Percentiles rank a stretch among this genome's conserved stretches.
phyloP scores from a whole-genome alignment of 768 basidiomycete species.

The Chalciporus sphaerocephalus region DNA sequence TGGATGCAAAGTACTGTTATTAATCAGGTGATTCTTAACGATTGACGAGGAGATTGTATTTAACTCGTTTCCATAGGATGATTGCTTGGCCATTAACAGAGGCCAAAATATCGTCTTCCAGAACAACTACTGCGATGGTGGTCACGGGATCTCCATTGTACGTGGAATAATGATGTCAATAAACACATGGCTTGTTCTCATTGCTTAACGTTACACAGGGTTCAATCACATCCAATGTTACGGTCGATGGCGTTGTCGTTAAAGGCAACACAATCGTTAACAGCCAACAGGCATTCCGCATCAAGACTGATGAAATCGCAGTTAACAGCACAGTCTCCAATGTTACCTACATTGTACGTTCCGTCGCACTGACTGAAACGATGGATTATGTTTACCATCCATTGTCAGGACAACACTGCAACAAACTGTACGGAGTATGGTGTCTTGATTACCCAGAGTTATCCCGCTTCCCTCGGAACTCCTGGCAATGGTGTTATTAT shows the following conservation, averaged over 20 bases:
- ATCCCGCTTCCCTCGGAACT: constrained; percentile 47
- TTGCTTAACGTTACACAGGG: constrained; percentile 39
- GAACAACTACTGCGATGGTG: constrained; percentile 50
- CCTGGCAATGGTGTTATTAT: constrained; percentile 56
- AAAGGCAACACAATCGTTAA: constrained; percentile 50
- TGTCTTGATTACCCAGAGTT: constrained; percentile 60
- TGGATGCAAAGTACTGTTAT: constrained; percentile 12
- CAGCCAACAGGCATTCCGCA: constrained; percentile 55
- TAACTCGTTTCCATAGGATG: constrained; percentile 40
- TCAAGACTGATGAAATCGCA: constrained; percentile 51
- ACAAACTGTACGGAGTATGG: constrained; percentile 48
- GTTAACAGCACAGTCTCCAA: constrained; percentile 45
- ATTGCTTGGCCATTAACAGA: constrained; percentile 54
- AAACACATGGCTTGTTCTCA: not conserved
- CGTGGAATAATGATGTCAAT: not conserved
- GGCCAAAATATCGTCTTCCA: constrained; percentile 45
- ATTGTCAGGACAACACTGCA: constrained; percentile 48
- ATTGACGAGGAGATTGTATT: not conserved
- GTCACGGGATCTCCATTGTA: constrained; percentile 62
- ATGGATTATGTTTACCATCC: not conserved
- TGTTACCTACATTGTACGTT: constrained; percentile 45
- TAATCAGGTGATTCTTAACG: constrained; percentile 20
- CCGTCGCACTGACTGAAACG: not conserved
- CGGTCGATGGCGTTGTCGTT: constrained; percentile 47
- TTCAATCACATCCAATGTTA: constrained; percentile 45